A percentile compares a stretch with the other conserved stretches of the same genome.
phyloP scores from a whole-genome alignment of 768 basidiomycete genomes.

The Steccherinum ochraceum region DNA sequence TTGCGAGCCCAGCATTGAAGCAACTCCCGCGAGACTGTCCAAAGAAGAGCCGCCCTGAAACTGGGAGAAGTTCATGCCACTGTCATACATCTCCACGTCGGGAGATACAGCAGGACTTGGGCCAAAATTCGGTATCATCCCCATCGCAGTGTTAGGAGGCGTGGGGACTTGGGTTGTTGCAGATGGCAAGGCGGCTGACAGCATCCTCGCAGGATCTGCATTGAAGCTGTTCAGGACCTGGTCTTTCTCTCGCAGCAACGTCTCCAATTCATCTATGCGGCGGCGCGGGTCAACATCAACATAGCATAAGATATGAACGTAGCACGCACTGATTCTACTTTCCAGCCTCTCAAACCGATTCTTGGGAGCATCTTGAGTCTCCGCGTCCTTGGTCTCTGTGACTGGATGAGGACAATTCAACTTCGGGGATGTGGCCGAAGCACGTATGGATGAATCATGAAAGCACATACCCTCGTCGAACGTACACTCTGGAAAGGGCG shows the following conservation, averaged over 20 bases:
- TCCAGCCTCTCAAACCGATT: constrained; percentile 60
- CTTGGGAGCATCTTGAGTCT: constrained; percentile 44
- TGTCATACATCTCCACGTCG: background rate
- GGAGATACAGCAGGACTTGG: background rate
- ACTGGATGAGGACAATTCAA: constrained; percentile 23
- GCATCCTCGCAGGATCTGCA: background rate
- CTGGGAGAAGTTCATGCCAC: background rate
- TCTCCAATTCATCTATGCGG: constrained; percentile 61
- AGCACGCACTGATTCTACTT: constrained; percentile 61
- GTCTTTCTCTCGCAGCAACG: constrained; percentile 56
- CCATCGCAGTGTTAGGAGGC: background rate
- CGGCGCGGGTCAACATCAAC: background rate
- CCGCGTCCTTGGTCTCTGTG: constrained; percentile 28
- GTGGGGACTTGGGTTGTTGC: background rate
- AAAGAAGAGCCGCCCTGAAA: constrained; percentile 1
- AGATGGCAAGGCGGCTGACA: background rate
- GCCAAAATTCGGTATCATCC: background rate
- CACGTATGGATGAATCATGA: no score
- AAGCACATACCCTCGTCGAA: constrained; percentile 58
- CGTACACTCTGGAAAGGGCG: constrained; percentile 63
- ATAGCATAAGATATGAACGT: background rate
- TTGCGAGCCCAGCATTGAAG: background rate
- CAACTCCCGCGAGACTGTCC: constrained; percentile 10
- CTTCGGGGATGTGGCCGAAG: background rate
- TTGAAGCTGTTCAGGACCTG: constrained; percentile 1